These are phyloP conservation scores for Clavispora fructus DNA, from an alignment of 805 yeast species.

Conservation along the genomic window DNA sequence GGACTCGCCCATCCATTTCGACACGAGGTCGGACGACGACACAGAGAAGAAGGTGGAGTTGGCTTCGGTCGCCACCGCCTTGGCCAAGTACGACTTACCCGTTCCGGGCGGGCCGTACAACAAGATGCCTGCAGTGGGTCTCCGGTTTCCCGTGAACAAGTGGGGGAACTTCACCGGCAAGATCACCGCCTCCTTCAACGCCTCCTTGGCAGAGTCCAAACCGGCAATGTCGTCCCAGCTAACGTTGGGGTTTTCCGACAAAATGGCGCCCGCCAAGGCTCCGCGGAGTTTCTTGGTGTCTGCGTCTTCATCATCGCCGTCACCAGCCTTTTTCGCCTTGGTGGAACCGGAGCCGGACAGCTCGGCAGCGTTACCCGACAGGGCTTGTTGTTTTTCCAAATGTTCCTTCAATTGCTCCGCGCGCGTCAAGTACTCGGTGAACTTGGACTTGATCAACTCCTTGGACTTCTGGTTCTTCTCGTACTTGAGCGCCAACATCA, in stretches of 20 bases:
- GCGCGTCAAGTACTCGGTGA: slow-evolving; percentile 84
- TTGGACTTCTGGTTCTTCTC: slow-evolving; percentile 89
- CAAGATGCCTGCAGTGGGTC: slow-evolving; percentile 86
- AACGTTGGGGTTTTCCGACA: slow-evolving; percentile 88
- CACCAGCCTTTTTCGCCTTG: slow-evolving; percentile 49
- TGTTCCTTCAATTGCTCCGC: slow-evolving; percentile 94
- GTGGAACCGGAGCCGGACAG: slow-evolving; percentile 54
- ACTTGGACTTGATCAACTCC: slow-evolving; percentile 80
- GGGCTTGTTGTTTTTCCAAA: slow-evolving; percentile 57
- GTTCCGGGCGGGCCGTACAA: slow-evolving; percentile 81
- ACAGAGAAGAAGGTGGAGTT: slow-evolving; percentile 95
- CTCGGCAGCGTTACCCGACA: slow-evolving; percentile 40
- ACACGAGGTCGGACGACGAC: slow-evolving; percentile 91
- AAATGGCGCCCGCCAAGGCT: slow-evolving; percentile 86
- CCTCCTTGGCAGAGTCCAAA: slow-evolving; percentile 89
- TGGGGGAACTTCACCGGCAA: slow-evolving; percentile 96
- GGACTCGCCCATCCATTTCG: slow-evolving; percentile 99
- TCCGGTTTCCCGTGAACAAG: slow-evolving; percentile 87
- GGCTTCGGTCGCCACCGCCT: slow-evolving; percentile 98
- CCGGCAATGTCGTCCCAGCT: slow-evolving; percentile 97
- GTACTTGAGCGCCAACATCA: slow-evolving; percentile 89
- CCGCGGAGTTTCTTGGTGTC: slow-evolving; percentile 87
- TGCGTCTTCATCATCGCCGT: slow-evolving; percentile 61
- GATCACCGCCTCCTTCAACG: slow-evolving; percentile 94
- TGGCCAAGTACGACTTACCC: slow-evolving; percentile 94